These are phyloP conservation scores for Ettlia oleoabundans DNA, from an alignment of 139 green algal genomes.

Conservation along the genomic window DNA sequence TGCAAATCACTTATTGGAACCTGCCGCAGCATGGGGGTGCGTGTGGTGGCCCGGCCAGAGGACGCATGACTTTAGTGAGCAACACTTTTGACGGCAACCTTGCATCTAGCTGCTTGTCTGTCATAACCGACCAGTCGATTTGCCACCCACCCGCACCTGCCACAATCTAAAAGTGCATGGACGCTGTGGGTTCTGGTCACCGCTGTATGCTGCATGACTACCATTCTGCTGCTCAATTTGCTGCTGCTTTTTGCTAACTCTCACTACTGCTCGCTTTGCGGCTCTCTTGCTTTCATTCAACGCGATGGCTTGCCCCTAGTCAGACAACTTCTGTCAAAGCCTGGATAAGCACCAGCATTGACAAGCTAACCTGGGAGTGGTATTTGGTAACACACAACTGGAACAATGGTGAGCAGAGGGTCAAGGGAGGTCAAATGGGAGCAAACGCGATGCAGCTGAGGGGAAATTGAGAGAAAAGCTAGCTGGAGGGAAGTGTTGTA, in stretches of 20 bases:
- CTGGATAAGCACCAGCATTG: too few species aligned
- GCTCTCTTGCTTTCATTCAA: too few species aligned
- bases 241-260: not conserved
- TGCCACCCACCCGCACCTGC: too few species aligned
- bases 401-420: not conserved
- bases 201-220: too few species aligned
- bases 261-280: not conserved
- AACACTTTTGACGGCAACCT: not conserved
- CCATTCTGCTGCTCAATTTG: too few species aligned
- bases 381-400: too few species aligned
- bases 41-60: constrained; percentile 75
- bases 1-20: constrained; percentile 80
- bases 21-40: constrained; percentile 91
- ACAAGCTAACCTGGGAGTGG: too few species aligned
- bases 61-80: constrained; percentile 49
- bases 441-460: not conserved
- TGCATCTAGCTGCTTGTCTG: not conserved
- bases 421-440: not conserved
- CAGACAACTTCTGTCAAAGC: too few species aligned
- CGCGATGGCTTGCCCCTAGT: too few species aligned
- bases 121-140: too few species aligned
- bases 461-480: not conserved
- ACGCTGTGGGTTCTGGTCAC: too few species aligned
- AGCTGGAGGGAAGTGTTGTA: not conserved
- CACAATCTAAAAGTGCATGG: too few species aligned